phyloP scores from a whole-genome alignment of 192 early-diverging fungal genomes.

The Mortierella antarctica region DNA sequence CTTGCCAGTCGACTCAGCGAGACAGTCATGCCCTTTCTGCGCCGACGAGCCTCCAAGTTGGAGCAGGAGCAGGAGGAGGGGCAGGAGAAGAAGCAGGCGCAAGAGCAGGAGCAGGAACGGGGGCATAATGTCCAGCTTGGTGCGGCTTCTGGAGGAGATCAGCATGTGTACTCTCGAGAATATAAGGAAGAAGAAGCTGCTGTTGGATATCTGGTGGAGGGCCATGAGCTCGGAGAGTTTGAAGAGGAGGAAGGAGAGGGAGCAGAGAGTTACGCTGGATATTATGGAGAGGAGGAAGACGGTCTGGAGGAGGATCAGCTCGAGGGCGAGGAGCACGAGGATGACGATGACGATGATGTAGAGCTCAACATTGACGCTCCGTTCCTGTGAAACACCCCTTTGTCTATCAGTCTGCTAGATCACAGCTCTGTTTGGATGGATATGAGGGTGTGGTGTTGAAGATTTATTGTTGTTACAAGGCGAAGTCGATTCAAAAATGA shows the following conservation, averaged over 20 bases:
- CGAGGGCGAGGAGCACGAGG: background rate
- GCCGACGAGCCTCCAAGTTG: constrained; percentile 10
- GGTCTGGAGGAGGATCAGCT: background rate
- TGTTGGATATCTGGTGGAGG: background rate
- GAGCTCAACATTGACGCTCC: constrained; percentile 38
- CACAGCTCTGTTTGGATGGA: background rate
- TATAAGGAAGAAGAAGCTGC: too few relatives aligned
- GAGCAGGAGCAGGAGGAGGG: constrained; percentile 1
- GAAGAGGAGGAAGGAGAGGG: constrained; percentile 8
- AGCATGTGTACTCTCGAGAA: too few relatives aligned
- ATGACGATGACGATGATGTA: constrained; percentile 28
- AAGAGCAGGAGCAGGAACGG: background rate
- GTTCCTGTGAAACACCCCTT: constrained; percentile 13
- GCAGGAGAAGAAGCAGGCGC: background rate
- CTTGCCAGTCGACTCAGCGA: constrained; percentile 26
- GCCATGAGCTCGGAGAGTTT: background rate
- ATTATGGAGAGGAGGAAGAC: constrained; percentile 12
- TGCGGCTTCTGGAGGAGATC: too few relatives aligned
- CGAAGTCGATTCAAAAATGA: too few relatives aligned
- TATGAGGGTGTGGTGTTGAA: background rate
- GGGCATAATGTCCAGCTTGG: background rate
- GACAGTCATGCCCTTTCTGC: constrained; percentile 32
- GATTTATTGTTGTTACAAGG: constrained; percentile 1
- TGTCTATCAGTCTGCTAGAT: background rate
- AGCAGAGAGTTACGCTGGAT: constrained; percentile 6